Evolutionary conservation across 139 green algal genomes (phyloP).

Genomic region (Volvox reticuliferus): DNA sequence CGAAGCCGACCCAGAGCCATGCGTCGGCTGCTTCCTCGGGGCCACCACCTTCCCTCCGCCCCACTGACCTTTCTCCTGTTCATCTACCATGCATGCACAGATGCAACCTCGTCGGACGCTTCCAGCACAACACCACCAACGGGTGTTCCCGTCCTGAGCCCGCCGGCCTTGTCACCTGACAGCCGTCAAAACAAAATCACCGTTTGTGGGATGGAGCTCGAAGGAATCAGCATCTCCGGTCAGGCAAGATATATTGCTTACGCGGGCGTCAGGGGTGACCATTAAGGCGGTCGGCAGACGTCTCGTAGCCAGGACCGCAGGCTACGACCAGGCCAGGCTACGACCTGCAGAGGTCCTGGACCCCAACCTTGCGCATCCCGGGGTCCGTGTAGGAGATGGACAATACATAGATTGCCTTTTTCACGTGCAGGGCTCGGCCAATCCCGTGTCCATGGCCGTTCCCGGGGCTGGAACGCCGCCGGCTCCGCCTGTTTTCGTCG

Average conservation of each 20-base stretch:
- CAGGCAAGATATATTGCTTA: slow-evolving; percentile 43
- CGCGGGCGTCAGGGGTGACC: no score
- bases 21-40: not conserved
- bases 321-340: no score
- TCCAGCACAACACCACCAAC: not conserved
- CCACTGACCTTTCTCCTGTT: not conserved
- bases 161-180: not conserved
- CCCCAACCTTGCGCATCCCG: no score
- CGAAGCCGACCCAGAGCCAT: not conserved
- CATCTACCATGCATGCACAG: not conserved
- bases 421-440: no score
- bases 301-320: no score
- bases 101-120: not conserved
- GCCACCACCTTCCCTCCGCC: not conserved
- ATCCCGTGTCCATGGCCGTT: no score
- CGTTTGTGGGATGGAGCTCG: slow-evolving; percentile 56
- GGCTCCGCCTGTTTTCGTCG: no score
- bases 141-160: slow-evolving; percentile 14
- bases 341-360: no score
- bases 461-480: no score
- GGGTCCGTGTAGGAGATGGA: no score
- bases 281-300: no score
- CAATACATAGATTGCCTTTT: no score
- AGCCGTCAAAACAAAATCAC: slow-evolving; percentile 34
- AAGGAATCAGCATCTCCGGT: slow-evolving; percentile 68